Conservation (phyloP, 2,329 filamentous ascomycete genomes). For the Sarocladium strictum region DNA sequence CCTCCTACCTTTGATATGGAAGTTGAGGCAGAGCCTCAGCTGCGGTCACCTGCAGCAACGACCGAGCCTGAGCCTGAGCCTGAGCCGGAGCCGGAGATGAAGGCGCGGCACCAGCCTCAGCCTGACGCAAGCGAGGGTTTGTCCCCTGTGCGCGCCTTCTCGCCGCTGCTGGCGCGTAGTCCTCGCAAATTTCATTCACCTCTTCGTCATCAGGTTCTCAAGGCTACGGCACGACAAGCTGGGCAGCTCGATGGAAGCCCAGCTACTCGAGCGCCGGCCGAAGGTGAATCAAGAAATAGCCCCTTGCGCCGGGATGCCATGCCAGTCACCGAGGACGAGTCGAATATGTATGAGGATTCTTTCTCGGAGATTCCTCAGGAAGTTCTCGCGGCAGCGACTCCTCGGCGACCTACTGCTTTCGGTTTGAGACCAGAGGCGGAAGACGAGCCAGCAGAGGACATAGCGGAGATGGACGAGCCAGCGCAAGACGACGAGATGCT, state of each 20-base stretch:
- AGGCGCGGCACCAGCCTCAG: background rate
- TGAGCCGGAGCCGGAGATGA: background rate
- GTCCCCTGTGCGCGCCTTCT: conserved; percentile 1
- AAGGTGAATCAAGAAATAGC: conserved; percentile 2
- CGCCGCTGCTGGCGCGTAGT: conserved; percentile 24
- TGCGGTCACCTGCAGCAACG: background rate
- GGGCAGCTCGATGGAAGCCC: background rate
- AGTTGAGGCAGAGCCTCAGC: background rate
- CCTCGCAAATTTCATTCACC: conserved; percentile 27
- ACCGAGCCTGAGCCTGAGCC: background rate
- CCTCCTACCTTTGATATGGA: background rate
- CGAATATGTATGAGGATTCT: conserved; percentile 43
- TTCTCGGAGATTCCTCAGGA: conserved; percentile 51
- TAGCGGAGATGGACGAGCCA: conserved; percentile 7
- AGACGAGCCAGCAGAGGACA: conserved; percentile 10
- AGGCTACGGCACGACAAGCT: background rate
- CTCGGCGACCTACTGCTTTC: conserved; percentile 20
- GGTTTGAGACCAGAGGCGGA: conserved; percentile 10
- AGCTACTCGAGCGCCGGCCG: background rate
- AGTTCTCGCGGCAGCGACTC: conserved; percentile 44
- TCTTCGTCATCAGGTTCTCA: conserved; percentile 28
- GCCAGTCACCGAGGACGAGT: conserved; percentile 21
- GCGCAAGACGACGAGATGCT: conserved; percentile 9
- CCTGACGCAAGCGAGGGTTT: background rate
- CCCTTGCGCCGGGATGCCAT: conserved; percentile 6